These are phyloP conservation scores for Zygoascus meyerae DNA, from an alignment of 1,139 yeast species.

Conservation along the genomic window DNA sequence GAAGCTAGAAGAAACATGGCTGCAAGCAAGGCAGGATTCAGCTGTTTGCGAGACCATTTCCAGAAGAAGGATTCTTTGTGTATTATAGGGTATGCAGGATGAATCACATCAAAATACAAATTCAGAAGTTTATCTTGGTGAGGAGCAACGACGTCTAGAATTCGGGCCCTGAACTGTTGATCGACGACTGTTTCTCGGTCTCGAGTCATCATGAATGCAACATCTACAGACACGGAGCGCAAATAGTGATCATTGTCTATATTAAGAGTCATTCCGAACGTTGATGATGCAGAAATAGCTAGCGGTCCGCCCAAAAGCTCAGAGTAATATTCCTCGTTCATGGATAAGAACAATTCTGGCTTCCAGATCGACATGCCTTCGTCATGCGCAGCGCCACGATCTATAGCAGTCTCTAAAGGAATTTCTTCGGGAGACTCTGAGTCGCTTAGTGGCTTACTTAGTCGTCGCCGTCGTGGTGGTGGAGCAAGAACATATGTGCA, in stretches of 20 bases:
- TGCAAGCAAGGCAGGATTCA: constrained; percentile 32
- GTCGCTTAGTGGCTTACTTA: constrained; percentile 1
- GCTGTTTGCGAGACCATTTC: constrained; percentile 32
- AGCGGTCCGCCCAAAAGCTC: constrained; percentile 21
- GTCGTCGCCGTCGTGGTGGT: constrained; percentile 1
- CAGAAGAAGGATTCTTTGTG: constrained; percentile 32
- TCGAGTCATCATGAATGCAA: constrained; percentile 22
- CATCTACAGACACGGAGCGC: constrained; percentile 22
- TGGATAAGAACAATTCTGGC: constrained; percentile 18
- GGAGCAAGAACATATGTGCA: constrained; percentile 16
- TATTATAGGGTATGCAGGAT: constrained; percentile 33
- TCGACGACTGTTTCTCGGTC: constrained; percentile 19
- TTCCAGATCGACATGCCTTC: constrained; percentile 6
- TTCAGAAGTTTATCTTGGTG: constrained; percentile 28
- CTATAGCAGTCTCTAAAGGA: not conserved
- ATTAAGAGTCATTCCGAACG: not conserved
- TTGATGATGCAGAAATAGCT: not conserved
- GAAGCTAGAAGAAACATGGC: constrained; percentile 33
- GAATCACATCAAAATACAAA: constrained; percentile 31
- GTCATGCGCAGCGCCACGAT: not conserved
- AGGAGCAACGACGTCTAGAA: constrained; percentile 30
- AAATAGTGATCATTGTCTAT: constrained; percentile 15
- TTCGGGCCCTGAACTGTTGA: constrained; percentile 18
- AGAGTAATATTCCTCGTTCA: constrained; percentile 23
- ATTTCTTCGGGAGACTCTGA: constrained; percentile 8